Conservation (phyloP, 2,329 filamentous ascomycete species). For the Botrytis deweyae region DNA sequence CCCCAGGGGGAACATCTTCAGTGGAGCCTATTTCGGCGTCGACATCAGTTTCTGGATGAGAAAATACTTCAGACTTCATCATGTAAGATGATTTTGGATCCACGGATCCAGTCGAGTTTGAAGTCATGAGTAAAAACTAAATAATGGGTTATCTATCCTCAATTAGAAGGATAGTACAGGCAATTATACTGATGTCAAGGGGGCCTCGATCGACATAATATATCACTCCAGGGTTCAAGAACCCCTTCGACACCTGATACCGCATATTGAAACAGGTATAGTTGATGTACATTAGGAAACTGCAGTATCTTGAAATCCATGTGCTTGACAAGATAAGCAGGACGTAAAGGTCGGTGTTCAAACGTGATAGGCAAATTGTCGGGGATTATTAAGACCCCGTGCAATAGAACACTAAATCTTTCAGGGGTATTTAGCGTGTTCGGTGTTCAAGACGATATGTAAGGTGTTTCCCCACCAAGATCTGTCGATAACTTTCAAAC, state of each 20-base stretch:
- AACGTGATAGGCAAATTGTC: conserved; percentile 15
- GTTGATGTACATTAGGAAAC: background rate
- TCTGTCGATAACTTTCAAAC: background rate
- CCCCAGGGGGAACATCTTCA: conserved; percentile 10
- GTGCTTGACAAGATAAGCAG: conserved; percentile 8
- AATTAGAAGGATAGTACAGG: background rate
- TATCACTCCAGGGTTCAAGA: background rate
- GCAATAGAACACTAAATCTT: no score
- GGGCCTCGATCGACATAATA: background rate
- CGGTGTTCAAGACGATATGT: conserved; percentile 9
- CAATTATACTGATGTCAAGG: background rate
- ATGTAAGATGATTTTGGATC: background rate
- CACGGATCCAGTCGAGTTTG: background rate
- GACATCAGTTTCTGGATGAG: background rate
- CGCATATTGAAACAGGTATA: background rate
- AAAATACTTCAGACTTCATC: conserved; percentile 11
- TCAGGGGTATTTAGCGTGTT: background rate
- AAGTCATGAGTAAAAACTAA: background rate
- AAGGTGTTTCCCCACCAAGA: conserved; percentile 4
- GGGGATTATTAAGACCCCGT: background rate
- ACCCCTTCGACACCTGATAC: background rate
- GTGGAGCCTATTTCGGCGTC: conserved; percentile 17
- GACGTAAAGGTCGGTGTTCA: conserved; percentile 3
- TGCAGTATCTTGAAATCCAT: background rate
- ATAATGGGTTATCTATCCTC: background rate